Conservation (phyloP, 495 filamentous ascomycete genomes). For the Hypoxylon trugodes region DNA sequence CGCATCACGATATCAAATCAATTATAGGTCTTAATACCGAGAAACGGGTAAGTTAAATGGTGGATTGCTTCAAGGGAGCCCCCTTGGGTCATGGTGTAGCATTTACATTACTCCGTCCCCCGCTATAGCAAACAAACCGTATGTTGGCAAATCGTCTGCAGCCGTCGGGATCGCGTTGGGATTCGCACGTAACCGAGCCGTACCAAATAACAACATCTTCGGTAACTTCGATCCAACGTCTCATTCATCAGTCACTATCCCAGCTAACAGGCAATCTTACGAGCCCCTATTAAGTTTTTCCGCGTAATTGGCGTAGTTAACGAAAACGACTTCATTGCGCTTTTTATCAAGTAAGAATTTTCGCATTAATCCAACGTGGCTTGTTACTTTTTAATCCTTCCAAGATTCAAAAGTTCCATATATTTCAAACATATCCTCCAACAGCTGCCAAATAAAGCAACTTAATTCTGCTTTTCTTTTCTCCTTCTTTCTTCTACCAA, state of each 20-base stretch:
- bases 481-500: no score
- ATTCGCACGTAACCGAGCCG: not conserved
- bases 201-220: not conserved
- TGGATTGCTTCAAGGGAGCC: not conserved
- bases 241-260: not conserved
- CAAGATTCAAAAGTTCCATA: no score
- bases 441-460: no score
- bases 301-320: not conserved
- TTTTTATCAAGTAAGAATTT: no score
- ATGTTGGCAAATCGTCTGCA: slow-evolving; percentile 14
- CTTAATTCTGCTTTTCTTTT: no score
- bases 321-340: not conserved
- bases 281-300: not conserved
- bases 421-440: no score
- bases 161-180: not conserved
- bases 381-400: no score
- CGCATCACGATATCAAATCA: slow-evolving; percentile 8
- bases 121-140: slow-evolving; percentile 23
- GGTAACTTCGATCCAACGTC: not conserved
- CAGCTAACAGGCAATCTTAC: not conserved
- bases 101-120: not conserved
- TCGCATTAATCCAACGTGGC: no score
- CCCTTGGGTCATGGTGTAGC: not conserved
- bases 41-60: not conserved
- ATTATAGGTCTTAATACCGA: not conserved